Base-by-base conservation (phyloP, 106 monocot species). In the Platanthera guangdongensis region DNA sequence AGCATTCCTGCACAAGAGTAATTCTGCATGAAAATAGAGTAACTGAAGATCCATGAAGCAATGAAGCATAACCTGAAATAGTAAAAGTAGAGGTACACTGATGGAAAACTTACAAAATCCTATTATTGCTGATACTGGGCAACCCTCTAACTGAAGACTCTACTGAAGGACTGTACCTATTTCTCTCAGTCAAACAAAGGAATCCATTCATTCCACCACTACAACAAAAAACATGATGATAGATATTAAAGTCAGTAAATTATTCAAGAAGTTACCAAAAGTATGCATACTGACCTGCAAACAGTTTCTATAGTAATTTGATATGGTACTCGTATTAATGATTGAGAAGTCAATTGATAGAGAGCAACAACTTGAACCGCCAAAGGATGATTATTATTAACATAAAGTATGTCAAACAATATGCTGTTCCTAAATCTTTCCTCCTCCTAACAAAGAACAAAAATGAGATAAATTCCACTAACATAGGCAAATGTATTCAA, bases 191-290 rank as follows among this genome's bases (percentile, higher is more conserved):
- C 68, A 89, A 82, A 81, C 82, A 86, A 65, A 97, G 83, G 74
- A 86, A 91, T 11, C 96, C 96, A 83, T 93, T 97, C 93, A 93
- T 97, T 83, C 96, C 96, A 75, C 75, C 87, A 78, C 96, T 97
- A 74, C 54, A 83, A 78, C 1, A n/a, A 75, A 78, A 75, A 47
- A 76, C 11, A 63, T 50, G 19, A 55, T 10, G 45, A 71, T 39
- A 71, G 6, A 7, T 14, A 71, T 46, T 48, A 13, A 47, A 50
- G 45, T 72, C 16, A 19, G 71, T n/a, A 65, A 30, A 76, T 48
- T 30, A 60, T 12, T 47, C 70, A 46, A 70, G 14, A 14, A 70
- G 78, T 50, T 51, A 74, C 63, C 49, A 14, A 52, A n/a, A 48
- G 15, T 1, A 39, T 19, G 3, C n/a, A 60, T 73, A 74, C 88